Evolutionary conservation across 345 rosid species (phyloP), one percentile per base, ranked within the genome.

Genomic region (Salix brachista): DNA sequence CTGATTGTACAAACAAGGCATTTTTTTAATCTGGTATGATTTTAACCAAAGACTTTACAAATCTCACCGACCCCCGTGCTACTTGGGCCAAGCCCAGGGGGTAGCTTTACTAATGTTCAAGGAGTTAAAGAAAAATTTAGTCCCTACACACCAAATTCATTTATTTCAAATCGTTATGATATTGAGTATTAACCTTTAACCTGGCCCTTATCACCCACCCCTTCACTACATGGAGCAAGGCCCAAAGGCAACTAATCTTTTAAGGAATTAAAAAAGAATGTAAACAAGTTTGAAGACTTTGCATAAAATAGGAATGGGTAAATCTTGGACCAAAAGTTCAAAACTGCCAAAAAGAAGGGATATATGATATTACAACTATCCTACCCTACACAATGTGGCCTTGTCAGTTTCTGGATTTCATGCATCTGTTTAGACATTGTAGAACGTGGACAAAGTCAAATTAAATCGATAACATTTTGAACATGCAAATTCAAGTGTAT

Each of bases 291-390:
- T 2, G 58, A 6, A 19, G 58, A 19, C n/a, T 19, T 52, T 19
- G 58, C 58, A 19, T 19, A 18, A 52, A 12, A 52, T 6, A 52
- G 23, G 10, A 52, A 52, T 52, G n/a, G n/a, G 23, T 52, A 19
- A 52, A 52, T 5, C 23, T 52, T 19, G 58, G 58, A 52, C 58
- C 58, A 19, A 19, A 5, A 52, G 58, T 18, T 52, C 19, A 19
- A 52, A n/a, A 52, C 0, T 18, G 58, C 10, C 23, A 19, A 19
- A 52, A 52, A 7, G 56, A 52, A 52, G 58, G 23, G 58, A 46
- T 46, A 46, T 46, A 91, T 26, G 34, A 61, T 12, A 61, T n/a
- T 25, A 19, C 30, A 61, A 61, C 5, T 19, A 32, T 61, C 26
- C 65, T 61, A n/a, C 26, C 65, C 2, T 9, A n/a, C 34, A 61